Percentiles rank a stretch among this genome's conserved stretches.
Conservation (phyloP, 345 rosid genomes). For the Sisymbrium altissimum region DNA sequence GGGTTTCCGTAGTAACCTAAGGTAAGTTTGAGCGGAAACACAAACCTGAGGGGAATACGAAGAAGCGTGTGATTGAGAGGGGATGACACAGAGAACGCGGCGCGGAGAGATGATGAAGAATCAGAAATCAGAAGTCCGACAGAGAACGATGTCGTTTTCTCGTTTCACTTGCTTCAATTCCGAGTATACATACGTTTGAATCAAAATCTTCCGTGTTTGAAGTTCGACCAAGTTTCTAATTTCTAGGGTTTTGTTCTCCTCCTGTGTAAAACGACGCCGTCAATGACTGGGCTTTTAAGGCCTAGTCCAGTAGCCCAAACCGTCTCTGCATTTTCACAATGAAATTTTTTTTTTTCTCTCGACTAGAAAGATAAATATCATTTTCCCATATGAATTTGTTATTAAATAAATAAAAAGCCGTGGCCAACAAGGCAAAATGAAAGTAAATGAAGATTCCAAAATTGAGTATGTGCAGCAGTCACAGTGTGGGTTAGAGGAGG, state of each 20-base stretch:
- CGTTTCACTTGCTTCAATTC: neutral
- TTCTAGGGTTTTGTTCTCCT: slow-evolving; percentile 2
- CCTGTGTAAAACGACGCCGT: neutral
- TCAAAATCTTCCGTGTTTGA: neutral
- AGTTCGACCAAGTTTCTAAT: neutral
- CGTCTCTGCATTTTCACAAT: neutral
- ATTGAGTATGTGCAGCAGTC: neutral
- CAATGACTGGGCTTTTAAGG: neutral
- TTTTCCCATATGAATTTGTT: no score
- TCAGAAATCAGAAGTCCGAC: neutral
- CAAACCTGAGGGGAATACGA: slow-evolving; percentile 25
- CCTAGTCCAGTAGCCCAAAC: neutral
- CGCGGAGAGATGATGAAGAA: neutral
- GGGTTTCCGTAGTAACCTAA: neutral
- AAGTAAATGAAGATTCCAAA: neutral
- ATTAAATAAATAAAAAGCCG: neutral
- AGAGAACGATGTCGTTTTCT: neutral
- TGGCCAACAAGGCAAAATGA: slow-evolving; percentile 3
- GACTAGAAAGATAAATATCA: no score
- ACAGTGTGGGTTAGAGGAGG: neutral
- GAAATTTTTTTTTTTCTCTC: neutral
- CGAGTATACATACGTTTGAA: neutral
- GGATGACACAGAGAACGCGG: slow-evolving; percentile 1
- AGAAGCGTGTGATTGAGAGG: neutral
- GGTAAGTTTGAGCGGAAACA: neutral